phyloP scores from a whole-genome alignment of 805 yeast species.

The Helenozyma rhizophorensis region DNA sequence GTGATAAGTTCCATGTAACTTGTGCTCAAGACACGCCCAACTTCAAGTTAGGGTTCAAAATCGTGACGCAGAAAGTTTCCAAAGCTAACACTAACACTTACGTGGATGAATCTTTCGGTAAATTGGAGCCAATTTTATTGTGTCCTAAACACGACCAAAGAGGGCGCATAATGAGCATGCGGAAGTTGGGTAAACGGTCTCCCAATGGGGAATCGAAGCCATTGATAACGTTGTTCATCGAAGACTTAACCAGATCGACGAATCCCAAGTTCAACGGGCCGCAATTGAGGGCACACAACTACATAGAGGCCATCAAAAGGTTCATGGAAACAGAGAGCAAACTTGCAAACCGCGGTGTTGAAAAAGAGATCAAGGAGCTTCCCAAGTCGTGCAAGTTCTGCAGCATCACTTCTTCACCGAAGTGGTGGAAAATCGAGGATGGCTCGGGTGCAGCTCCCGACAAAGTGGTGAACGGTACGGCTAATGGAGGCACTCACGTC shows the following conservation, averaged over 20 bases:
- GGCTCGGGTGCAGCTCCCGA: not conserved
- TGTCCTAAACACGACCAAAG: slow-evolving; percentile 39
- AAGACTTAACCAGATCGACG: slow-evolving; percentile 24
- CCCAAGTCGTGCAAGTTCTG: slow-evolving; percentile 19
- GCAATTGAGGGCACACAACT: slow-evolving; percentile 27
- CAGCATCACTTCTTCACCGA: slow-evolving; percentile 27
- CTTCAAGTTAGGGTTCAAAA: slow-evolving; percentile 52
- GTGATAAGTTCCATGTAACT: slow-evolving; percentile 42
- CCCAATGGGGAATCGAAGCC: slow-evolving; percentile 30
- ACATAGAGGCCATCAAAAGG: slow-evolving; percentile 18
- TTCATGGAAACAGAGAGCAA: slow-evolving; percentile 13
- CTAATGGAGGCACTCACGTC: not conserved
- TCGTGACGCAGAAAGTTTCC: slow-evolving; percentile 22
- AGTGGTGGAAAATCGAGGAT: slow-evolving; percentile 28
- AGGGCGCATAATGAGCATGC: slow-evolving; percentile 14
- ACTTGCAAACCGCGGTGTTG: not conserved
- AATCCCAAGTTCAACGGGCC: slow-evolving; percentile 26
- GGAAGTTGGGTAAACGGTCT: slow-evolving; percentile 26
- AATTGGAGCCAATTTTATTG: slow-evolving; percentile 38
- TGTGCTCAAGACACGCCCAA: slow-evolving; percentile 51
- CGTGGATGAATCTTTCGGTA: slow-evolving; percentile 31
- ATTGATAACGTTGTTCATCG: slow-evolving; percentile 36
- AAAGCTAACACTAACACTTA: slow-evolving; percentile 9
- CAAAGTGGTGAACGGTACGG: no score
- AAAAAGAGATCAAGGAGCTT: not conserved